Percentiles rank a stretch among this genome's conserved stretches.
Conservation (phyloP, 73 alveolate genomes). For the Paramecium sexaurelia region DNA sequence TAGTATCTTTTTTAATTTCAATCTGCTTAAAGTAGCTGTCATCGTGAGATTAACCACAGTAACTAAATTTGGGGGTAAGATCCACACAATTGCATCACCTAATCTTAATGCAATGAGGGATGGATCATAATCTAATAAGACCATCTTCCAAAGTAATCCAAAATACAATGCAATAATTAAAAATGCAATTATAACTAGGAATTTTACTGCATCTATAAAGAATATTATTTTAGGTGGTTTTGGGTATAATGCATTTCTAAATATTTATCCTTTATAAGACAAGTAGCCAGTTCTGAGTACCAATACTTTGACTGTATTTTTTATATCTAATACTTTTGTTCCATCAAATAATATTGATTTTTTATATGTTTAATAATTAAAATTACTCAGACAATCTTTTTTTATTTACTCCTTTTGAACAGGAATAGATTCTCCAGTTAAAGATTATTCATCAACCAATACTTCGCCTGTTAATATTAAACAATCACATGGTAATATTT, state of each 20-base stretch:
- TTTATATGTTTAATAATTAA: not conserved
- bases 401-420: slow-evolving; percentile 62
- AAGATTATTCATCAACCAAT: slow-evolving; percentile 84
- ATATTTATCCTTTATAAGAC: slow-evolving; percentile 53
- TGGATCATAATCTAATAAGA: slow-evolving; percentile 31
- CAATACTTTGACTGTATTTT: not conserved
- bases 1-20: slow-evolving; percentile 37
- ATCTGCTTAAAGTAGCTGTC: slow-evolving; percentile 42
- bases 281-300: slow-evolving; percentile 52
- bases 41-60: slow-evolving; percentile 13
- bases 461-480: slow-evolving; percentile 80
- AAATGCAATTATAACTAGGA: slow-evolving; percentile 30
- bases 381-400: not conserved
- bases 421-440: slow-evolving; percentile 92
- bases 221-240: slow-evolving; percentile 42
- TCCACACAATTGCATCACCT: slow-evolving; percentile 52
- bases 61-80: slow-evolving; percentile 54
- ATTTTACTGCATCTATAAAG: slow-evolving; percentile 41
- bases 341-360: slow-evolving; percentile 18
- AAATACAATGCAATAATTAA: not conserved
- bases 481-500: slow-evolving; percentile 77
- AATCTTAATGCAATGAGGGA: slow-evolving; percentile 33
- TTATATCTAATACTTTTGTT: not conserved
- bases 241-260: slow-evolving; percentile 60
- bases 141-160: slow-evolving; percentile 34